A percentile compares a stretch with the other conserved stretches of the same genome.
These are phyloP conservation scores for Colletotrichum chrysophilum DNA, from an alignment of 2,329 filamentous ascomycete species.

Conservation along the genomic window DNA sequence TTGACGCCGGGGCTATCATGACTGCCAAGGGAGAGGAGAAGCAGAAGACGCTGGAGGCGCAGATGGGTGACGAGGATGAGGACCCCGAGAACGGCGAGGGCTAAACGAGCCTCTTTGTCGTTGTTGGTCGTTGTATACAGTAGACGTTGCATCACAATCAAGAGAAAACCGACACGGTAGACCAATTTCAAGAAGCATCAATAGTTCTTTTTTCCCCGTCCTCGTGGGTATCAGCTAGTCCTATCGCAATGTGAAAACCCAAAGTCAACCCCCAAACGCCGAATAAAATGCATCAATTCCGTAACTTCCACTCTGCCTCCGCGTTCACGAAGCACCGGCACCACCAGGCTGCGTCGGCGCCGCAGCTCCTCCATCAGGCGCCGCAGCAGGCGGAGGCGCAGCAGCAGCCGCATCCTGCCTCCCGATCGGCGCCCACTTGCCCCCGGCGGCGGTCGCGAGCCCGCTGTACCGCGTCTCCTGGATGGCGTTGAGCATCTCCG, in stretches of 20 bases:
- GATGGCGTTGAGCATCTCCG: slow-evolving; percentile 37
- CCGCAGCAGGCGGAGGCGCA: neutral
- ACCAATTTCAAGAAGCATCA: neutral
- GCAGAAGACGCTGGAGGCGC: slow-evolving; percentile 36
- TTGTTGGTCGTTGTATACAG: neutral
- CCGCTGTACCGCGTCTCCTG: slow-evolving; percentile 37
- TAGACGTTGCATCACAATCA: neutral
- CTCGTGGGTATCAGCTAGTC: slow-evolving; percentile 8
- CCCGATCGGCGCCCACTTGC: slow-evolving; percentile 37
- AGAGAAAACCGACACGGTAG: neutral
- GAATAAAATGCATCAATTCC: neutral
- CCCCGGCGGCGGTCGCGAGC: slow-evolving; percentile 40
- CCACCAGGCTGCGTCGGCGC: neutral
- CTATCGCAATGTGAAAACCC: neutral
- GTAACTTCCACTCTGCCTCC: too few species aligned
- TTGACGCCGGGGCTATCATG: slow-evolving; percentile 62
- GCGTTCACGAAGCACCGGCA: neutral
- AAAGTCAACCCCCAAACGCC: neutral
- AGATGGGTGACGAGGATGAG: slow-evolving; percentile 48
- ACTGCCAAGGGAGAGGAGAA: slow-evolving; percentile 45
- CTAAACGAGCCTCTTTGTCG: slow-evolving; percentile 19
- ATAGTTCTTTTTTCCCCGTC: neutral
- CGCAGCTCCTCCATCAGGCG: neutral
- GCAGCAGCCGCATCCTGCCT: neutral
- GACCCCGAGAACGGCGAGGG: slow-evolving; percentile 53